Conservation (phyloP, 331 rosid species). For the Rosa hybrid region DNA sequence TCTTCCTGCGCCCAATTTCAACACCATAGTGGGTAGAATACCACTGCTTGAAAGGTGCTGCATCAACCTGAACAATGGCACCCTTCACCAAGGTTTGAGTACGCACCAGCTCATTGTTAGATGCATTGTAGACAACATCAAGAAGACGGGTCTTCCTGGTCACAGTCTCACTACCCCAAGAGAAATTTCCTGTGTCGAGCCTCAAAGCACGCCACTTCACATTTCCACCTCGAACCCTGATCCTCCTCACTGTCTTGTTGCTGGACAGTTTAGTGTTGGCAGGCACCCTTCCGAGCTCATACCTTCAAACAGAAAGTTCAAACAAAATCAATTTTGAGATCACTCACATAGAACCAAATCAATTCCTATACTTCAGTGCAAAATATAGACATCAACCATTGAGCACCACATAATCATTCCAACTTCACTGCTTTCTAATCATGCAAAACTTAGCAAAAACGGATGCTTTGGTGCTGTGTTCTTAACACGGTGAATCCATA, state of each 20-base stretch:
- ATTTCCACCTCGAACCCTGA: slow-evolving; percentile 40
- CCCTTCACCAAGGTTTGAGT: slow-evolving; percentile 44
- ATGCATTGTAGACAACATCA: slow-evolving; percentile 45
- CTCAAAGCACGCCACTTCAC: slow-evolving; percentile 48
- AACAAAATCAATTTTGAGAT: neutral
- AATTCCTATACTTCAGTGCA: neutral
- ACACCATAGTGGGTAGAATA: slow-evolving; percentile 44
- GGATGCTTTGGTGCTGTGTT: neutral
- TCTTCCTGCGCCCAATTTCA: slow-evolving; percentile 46
- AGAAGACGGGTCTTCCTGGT: slow-evolving; percentile 40
- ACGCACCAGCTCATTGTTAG: slow-evolving; percentile 48
- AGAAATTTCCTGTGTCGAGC: slow-evolving; percentile 39
- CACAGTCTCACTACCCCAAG: slow-evolving; percentile 47
- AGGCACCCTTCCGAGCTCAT: slow-evolving; percentile 43
- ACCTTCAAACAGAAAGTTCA: slow-evolving; percentile 22
- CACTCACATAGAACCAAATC: neutral
- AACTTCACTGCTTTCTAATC: neutral
- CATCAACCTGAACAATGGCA: slow-evolving; percentile 48
- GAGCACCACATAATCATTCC: neutral
- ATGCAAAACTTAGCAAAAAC: neutral
- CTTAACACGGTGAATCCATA: too few relatives aligned
- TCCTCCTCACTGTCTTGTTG: slow-evolving; percentile 42
- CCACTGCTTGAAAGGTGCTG: slow-evolving; percentile 50
- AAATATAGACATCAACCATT: neutral
- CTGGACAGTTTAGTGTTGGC: slow-evolving; percentile 44